Conservation (phyloP, 257 asterid species). For the Anisodus tanguticus region DNA sequence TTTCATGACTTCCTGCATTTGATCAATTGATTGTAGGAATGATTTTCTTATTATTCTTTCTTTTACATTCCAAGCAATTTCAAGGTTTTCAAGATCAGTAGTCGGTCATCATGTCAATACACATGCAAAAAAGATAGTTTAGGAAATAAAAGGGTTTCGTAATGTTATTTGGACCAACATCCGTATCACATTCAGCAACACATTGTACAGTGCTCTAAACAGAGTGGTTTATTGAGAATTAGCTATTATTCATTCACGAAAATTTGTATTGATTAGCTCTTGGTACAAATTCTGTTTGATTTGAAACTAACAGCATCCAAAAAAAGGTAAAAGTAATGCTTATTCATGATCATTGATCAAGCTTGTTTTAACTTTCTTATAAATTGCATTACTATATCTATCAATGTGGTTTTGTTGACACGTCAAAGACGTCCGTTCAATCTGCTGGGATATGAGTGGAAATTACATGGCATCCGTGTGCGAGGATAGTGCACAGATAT, state of each 20-base stretch:
- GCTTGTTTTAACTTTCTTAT: background rate
- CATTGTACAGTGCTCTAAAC: background rate
- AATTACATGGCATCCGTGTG: slow-evolving; percentile 47
- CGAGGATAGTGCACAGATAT: slow-evolving; percentile 47
- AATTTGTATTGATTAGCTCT: slow-evolving; percentile 5
- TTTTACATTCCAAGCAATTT: background rate
- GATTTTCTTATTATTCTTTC: background rate
- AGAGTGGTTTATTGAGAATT: background rate
- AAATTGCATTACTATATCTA: background rate
- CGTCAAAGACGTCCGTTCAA: slow-evolving; percentile 40
- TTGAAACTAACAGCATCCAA: slow-evolving; percentile 38
- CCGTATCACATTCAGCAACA: too few relatives aligned
- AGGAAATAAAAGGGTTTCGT: background rate
- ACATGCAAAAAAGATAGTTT: background rate
- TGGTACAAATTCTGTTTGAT: slow-evolving; percentile 43
- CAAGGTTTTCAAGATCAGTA: background rate
- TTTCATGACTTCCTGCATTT: background rate
- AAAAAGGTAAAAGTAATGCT: slow-evolving; percentile 43
- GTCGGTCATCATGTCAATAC: background rate
- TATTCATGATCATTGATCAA: background rate
- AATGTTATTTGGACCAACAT: background rate
- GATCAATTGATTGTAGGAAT: background rate
- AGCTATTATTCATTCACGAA: background rate
- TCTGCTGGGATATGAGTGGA: slow-evolving; percentile 52
- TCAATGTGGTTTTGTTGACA: slow-evolving; percentile 32